A percentile compares a stretch with the other conserved stretches of the same genome.
Conservation (phyloP, 306 rosid species). For the Sindora glabra region DNA sequence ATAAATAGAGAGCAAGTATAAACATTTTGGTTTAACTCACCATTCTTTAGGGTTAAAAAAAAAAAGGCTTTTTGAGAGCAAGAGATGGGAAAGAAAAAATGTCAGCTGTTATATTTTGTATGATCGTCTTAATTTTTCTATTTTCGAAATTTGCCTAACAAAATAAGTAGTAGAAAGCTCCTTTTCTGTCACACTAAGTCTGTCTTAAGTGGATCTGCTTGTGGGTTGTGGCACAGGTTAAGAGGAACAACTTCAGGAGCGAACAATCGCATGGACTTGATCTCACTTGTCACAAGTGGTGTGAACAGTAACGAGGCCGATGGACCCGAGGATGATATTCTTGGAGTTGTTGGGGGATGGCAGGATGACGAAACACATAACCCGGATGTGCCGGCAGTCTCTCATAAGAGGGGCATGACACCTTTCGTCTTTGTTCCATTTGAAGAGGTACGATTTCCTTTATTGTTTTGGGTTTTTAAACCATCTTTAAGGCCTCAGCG, state of each 20-base stretch:
- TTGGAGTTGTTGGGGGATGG: constrained; percentile 85
- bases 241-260: constrained; percentile 81
- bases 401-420: constrained; percentile 76
- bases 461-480: not conserved
- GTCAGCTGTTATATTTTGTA: not conserved
- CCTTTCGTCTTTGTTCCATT: constrained; percentile 89
- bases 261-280: constrained; percentile 86
- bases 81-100: not conserved
- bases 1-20: not conserved
- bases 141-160: not conserved
- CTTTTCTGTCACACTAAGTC: not conserved
- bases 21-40: not conserved
- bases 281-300: constrained; percentile 89
- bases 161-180: too few relatives aligned
- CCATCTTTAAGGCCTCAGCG: not conserved
- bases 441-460: constrained; percentile 52
- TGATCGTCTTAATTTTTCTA: not conserved
- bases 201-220: not conserved
- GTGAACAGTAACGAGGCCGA: constrained; percentile 52
- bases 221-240: constrained; percentile 44
- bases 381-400: constrained; percentile 89
- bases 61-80: not conserved
- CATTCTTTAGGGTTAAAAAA: too few relatives aligned
- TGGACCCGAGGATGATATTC: constrained; percentile 68
- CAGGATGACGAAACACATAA: constrained; percentile 94